Base-by-base conservation (phyloP, 768 basidiomycete species). In the Goffeauzyma gilvescens region DNA sequence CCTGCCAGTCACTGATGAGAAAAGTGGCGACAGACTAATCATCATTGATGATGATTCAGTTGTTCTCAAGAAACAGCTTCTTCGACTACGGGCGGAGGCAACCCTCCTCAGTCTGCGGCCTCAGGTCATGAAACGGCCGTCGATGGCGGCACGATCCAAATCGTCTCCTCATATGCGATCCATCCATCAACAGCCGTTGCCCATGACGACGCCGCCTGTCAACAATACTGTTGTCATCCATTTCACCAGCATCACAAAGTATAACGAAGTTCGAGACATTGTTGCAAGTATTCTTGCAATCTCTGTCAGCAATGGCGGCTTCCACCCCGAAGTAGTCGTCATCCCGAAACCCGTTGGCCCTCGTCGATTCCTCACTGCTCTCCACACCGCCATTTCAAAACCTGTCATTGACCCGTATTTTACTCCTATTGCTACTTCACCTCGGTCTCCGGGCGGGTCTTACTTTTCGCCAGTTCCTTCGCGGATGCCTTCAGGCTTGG, bases 261-360 rank as follows among this genome's bases (percentile, higher is more conserved):
- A 82, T 71, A 89, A 84, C 60, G 55, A 72, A 26, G 78, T 89
- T 39, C 84, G 82, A 57, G 87, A 95, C 51, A 69, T 78, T 9
- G 70, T 96, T 15, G 79, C 87, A 51, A 75, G 74, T 14, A 67
- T 77, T 15, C 66, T 79, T 37, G 49, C 60, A 61, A 28, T 69
- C 70, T 48, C 50, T 46, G 67, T 55, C 57, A 66, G 18, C 67
- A 70, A 53, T 5, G 41, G 50, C 24, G 54, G 54, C 20, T 35
- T 45, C 13, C 61, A 80, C 9, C 79, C 93, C 1, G 93, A 98
- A 53, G 75, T 98, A 22, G 82, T 96, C 72, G 84, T 98, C 51
- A 79, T 96, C 28, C 90, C 89, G 17, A 98, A 96, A 65, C 90
- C 90, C 8, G 89, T 82, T 14, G 90, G 93, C 4, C 93, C 93